phyloP scores from a whole-genome alignment of 306 rosid species.

The Cucurbita maxima region DNA sequence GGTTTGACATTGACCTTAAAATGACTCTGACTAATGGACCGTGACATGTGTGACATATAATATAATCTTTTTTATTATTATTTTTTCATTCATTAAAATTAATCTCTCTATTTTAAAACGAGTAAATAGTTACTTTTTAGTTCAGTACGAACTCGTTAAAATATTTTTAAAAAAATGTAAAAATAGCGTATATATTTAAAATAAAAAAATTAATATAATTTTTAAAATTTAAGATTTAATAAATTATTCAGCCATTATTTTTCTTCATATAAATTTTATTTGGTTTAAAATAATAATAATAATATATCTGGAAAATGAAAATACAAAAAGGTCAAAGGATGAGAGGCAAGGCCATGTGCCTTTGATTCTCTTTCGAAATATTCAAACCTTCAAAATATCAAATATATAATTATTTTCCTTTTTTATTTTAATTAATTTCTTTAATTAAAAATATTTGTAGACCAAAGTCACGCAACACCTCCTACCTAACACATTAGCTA shows the following conservation, averaged over 20 bases:
- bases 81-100: neutral
- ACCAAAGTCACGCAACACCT: neutral
- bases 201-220: too few species aligned
- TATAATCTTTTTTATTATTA: too few species aligned
- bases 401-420: neutral
- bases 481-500: conserved; percentile 1
- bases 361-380: neutral
- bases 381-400: neutral
- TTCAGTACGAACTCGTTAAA: too few species aligned
- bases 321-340: neutral
- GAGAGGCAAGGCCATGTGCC: neutral
- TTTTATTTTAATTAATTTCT: neutral
- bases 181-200: too few species aligned
- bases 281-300: neutral
- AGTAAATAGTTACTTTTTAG: too few species aligned
- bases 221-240: too few species aligned
- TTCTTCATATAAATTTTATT: neutral
- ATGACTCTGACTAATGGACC: neutral
- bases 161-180: too few species aligned
- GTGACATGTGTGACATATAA: neutral
- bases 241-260: neutral
- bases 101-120: too few species aligned
- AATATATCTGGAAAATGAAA: neutral
- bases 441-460: neutral
- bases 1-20: neutral